Evolutionary conservation across 1,284 basidiomycete species (phyloP).

Genomic region (Melampsora abietis-canadensis): DNA sequence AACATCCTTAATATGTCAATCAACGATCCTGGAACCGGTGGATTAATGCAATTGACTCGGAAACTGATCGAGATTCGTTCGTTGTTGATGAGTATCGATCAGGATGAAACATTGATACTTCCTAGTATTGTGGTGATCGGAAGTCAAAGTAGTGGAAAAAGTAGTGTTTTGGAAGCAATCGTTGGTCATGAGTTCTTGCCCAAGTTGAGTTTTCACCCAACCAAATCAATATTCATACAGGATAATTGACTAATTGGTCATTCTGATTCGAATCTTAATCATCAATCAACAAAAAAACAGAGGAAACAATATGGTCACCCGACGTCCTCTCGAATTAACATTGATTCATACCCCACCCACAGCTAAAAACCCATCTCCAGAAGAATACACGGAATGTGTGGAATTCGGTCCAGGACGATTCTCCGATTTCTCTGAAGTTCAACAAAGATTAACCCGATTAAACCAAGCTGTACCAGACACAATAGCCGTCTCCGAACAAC

Average conservation of each 20-base stretch:
- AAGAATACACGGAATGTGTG: conserved; percentile 92
- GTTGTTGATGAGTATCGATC: conserved; percentile 90
- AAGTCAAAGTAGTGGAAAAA: conserved; percentile 96
- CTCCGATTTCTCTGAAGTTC: conserved; percentile 81
- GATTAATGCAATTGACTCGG: conserved; percentile 81
- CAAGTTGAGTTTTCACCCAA: conserved; percentile 63
- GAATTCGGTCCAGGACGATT: conserved; percentile 81
- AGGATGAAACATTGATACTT: conserved; percentile 85
- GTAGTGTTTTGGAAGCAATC: conserved; percentile 92
- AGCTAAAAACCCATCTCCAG: conserved; percentile 60
- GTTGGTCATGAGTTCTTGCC: conserved; percentile 98
- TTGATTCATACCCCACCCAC: conserved; percentile 78
- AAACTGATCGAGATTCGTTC: conserved; percentile 95
- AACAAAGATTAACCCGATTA: conserved; percentile 86
- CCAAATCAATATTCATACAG: background rate
- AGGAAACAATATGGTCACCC: conserved; percentile 99
- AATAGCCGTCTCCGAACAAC: conserved; percentile 87
- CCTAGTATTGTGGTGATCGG: conserved; percentile 98
- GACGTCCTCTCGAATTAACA: conserved; percentile 93
- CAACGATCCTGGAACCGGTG: conserved; percentile 25
- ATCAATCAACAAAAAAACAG: conserved; percentile 55
- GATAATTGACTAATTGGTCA: conserved; percentile 9
- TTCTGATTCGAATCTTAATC: background rate
- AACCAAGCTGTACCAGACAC: conserved; percentile 86
- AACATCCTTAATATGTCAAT: background rate